Base-by-base conservation (phyloP, 1,284 basidiomycete species). In the Cutaneotrichosporon cyanovorans region DNA sequence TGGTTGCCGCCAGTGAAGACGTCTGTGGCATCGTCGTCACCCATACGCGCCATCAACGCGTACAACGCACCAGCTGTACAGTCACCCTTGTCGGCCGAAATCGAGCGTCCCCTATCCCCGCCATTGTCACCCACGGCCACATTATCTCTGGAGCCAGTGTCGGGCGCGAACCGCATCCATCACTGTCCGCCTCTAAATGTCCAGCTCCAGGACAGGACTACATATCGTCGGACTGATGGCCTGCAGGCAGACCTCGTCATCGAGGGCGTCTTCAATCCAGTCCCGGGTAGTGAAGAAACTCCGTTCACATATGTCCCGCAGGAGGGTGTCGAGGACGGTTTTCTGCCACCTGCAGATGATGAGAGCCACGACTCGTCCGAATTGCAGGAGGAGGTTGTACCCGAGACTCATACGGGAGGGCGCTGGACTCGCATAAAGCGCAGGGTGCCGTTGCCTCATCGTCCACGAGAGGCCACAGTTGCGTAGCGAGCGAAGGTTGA, bases 251-350 rank as follows among this genome's bases (percentile, higher is more conserved):
- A 69, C 21, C 49, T 58, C 1, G 56, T 69, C 32, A 65, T 67
- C 32, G 67, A 71, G 51, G 55, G 56, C 19, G 52, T 69, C 16
- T 71, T 69, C 58, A 69, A 71, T 44, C 67, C 67, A 1, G 46
- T 46, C 19, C 57, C 62, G 0, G 57, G 55, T 0, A 47, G 40
- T 10, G 62, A 62, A 28, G 53, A 57, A 3, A 51, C 59, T 3
- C 66, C 66, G 14, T 67, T 71, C 49, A 67, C 66, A 0, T 71
- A 60, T 53, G 50, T 68, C 9, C 57, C 60, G 9, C n/a, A 22
- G 20, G 28, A 39, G 22, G 38, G 30, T 16, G 23, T 37, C 2
- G 46, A 42, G n/a, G 40, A 36, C 42, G 40, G 37, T 5, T 7
- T n/a, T n/a, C n/a, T n/a, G n/a, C n/a, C n/a, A n/a, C n/a, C 30